These are phyloP conservation scores for Hyaloscypha variabilis DNA, from an alignment of 495 filamentous ascomycete genomes.

Conservation along the genomic window DNA sequence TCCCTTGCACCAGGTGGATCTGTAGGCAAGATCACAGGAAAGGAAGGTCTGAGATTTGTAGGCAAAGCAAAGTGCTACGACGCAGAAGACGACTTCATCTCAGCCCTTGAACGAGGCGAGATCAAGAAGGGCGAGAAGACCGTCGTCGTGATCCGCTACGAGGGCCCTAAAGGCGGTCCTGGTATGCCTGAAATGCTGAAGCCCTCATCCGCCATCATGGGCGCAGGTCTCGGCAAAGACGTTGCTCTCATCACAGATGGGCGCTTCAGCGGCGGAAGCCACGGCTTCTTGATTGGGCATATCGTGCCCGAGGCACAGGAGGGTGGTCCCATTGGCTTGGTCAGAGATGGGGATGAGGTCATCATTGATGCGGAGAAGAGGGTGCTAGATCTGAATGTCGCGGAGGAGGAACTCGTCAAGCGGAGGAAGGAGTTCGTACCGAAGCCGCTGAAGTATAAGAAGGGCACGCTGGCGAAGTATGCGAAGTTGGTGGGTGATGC, in stretches of 20 bases:
- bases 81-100: conserved; percentile 78
- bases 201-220: conserved; percentile 82
- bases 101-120: conserved; percentile 74
- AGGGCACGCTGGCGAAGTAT: conserved; percentile 81
- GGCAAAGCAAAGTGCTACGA: conserved; percentile 90
- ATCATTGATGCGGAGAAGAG: conserved; percentile 71
- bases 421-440: conserved; percentile 67
- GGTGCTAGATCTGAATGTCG: conserved; percentile 61
- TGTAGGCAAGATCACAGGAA: conserved; percentile 98
- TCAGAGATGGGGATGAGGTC: conserved; percentile 69
- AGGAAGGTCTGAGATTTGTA: conserved; percentile 87
- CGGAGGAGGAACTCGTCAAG: conserved; percentile 63
- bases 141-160: conserved; percentile 96
- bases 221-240: conserved; percentile 79
- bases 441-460: conserved; percentile 66
- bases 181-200: conserved; percentile 92
- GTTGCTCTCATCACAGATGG: conserved; percentile 82
- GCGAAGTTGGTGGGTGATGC: conserved; percentile 70
- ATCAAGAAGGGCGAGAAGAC: conserved; percentile 98
- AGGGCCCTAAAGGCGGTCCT: conserved; percentile 79
- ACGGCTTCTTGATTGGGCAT: conserved; percentile 81
- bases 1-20: conserved; percentile 87
- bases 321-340: conserved; percentile 70
- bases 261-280: conserved; percentile 74
- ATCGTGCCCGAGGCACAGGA: conserved; percentile 72